Base-by-base conservation (phyloP, 2,329 filamentous ascomycete genomes). In the Botrytis tulipae region DNA sequence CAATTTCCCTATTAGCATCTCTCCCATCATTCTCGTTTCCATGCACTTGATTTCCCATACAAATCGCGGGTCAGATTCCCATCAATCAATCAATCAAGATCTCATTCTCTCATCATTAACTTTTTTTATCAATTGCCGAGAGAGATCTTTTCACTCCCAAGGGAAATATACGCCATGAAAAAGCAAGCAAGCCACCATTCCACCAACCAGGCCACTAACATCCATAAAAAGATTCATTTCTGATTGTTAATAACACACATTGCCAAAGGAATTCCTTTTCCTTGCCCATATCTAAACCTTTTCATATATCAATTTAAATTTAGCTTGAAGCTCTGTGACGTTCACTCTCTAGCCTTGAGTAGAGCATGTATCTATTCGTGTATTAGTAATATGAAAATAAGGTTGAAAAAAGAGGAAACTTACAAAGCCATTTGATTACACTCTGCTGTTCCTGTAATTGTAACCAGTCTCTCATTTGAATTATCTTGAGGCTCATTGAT, bases 381-480 rank as follows among this genome's bases (percentile, higher is more conserved):
- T 29, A 40, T 67, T 54, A 67, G 65, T 22, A 40, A 29, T 10
- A 16, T 54, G 32, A 67, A n/a, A 32, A 37, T n/a, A 3, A n/a
- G 7, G 5, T n/a, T 5, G 4, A 46, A 44, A 20, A 1, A 2
- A 14, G 35, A 29, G 54, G 65, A 59, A 54, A 54, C 70, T 67
- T 98, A 99, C 73, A 99, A 85, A n/a, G 96, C 96, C 95, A 99
- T 98, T 81, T 97, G 93, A 85, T 99, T 99, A 86, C 94, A 98
- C 84, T 99, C 96, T 80, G 97, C 94, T 9, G 95, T 98, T 76
- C 96, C 96, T 2, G 95, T 98, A 78, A 98, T 97, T n/a, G 96
- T 99, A 73, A 99, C 96, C 74, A 99, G 86, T 76, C 96, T 92
- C 86, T 99, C 96, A 81, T 98, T 99, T 87, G 94, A 98, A 84